Evolutionary conservation across 208 protist species (phyloP).

Genomic region (Trypanosoma lewisi): DNA sequence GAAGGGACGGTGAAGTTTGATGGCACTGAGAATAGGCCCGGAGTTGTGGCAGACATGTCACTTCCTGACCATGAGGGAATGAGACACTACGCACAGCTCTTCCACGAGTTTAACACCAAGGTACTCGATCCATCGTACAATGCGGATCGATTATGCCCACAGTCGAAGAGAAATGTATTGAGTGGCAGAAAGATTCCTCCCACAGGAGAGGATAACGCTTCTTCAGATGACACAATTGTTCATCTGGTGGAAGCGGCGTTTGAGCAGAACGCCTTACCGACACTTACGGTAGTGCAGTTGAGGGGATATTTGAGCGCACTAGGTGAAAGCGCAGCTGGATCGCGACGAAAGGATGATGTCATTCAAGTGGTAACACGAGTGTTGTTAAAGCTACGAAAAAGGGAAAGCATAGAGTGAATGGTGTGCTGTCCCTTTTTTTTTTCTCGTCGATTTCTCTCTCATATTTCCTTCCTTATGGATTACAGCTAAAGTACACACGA

Average conservation of each 20-base stretch:
- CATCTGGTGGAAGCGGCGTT: conserved; percentile 29
- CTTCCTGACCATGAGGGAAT: conserved; percentile 55
- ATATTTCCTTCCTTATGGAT: background rate
- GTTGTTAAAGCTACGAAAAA: conserved; percentile 6
- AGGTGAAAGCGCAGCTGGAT: conserved; percentile 11
- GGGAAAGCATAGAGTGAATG: background rate
- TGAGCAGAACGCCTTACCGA: conserved; percentile 31
- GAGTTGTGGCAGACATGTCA: conserved; percentile 32
- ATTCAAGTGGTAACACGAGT: conserved; percentile 20
- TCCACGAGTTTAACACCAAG: conserved; percentile 46
- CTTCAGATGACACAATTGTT: conserved; percentile 13
- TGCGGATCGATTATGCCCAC: conserved; percentile 37
- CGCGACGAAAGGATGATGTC: conserved; percentile 33
- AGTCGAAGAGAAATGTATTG: background rate
- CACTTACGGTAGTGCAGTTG: conserved; percentile 40
- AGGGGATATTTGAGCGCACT: conserved; percentile 35
- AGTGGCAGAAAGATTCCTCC: background rate
- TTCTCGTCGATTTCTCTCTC: background rate
- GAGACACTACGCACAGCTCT: conserved; percentile 31
- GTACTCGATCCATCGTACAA: conserved; percentile 53
- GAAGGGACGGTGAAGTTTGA: background rate
- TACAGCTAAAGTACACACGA: background rate
- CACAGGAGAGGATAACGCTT: background rate
- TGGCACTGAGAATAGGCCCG: conserved; percentile 7
- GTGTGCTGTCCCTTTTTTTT: background rate